These are phyloP conservation scores for Coniochaeta ligniaria DNA, from an alignment of 2,329 filamentous ascomycete species.

Conservation along the genomic window DNA sequence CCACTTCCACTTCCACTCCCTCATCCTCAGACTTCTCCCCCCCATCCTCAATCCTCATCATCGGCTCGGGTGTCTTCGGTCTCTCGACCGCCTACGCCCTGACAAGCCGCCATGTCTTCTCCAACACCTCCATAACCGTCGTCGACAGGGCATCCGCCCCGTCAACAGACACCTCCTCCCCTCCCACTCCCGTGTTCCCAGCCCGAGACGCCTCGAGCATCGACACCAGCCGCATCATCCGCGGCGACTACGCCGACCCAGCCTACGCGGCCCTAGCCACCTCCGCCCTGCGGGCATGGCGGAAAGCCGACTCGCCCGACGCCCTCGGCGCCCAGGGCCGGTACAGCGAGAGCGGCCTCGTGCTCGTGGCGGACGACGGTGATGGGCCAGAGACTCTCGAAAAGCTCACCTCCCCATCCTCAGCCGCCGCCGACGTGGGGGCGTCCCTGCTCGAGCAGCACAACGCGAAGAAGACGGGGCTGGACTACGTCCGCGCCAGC, in stretches of 20 bases:
- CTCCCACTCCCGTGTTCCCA: slow-evolving; percentile 41
- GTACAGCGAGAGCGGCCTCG: slow-evolving; percentile 64
- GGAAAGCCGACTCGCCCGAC: slow-evolving; percentile 42
- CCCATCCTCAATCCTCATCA: slow-evolving; percentile 53
- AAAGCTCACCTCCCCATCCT: slow-evolving; percentile 2
- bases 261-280: slow-evolving; percentile 70
- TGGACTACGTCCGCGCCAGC: slow-evolving; percentile 53
- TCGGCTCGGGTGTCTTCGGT: slow-evolving; percentile 62
- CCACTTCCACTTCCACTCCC: slow-evolving; percentile 7
- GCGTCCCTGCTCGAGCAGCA: slow-evolving; percentile 11
- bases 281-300: slow-evolving; percentile 63
- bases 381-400: slow-evolving; percentile 17
- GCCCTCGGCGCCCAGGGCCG: slow-evolving; percentile 56
- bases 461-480: slow-evolving; percentile 35
- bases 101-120: slow-evolving; percentile 50
- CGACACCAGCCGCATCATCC: slow-evolving; percentile 57
- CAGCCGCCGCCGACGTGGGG: neutral
- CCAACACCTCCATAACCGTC: slow-evolving; percentile 47
- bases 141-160: slow-evolving; percentile 40
- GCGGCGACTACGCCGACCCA: slow-evolving; percentile 72
- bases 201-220: slow-evolving; percentile 52
- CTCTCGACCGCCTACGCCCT: slow-evolving; percentile 60
- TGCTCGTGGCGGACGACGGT: slow-evolving; percentile 55
- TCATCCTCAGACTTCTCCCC: slow-evolving; percentile 11
- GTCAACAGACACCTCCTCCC: slow-evolving; percentile 19